A percentile compares a stretch with the other conserved stretches of the same genome.
phyloP scores from a whole-genome alignment of 2,329 filamentous ascomycete genomes.

The Cercospora sojina region DNA sequence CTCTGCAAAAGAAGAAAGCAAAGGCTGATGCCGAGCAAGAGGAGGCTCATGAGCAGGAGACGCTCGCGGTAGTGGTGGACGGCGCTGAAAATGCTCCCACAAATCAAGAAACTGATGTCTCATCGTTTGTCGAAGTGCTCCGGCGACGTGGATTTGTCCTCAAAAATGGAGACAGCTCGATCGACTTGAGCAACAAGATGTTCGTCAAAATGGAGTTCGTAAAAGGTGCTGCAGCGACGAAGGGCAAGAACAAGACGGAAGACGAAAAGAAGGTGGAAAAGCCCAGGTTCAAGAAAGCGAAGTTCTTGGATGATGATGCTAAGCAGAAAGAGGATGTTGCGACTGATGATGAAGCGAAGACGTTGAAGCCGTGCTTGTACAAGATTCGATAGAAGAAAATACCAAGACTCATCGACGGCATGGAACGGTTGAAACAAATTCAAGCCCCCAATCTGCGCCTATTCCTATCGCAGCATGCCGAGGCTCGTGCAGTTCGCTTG shows the following conservation, averaged over 20 bases:
- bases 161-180: constrained; percentile 58
- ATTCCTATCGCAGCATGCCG: background rate
- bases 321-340: constrained; percentile 58
- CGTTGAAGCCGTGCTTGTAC: constrained; percentile 94
- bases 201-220: constrained; percentile 96
- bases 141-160: constrained; percentile 80
- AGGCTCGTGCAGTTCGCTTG: background rate
- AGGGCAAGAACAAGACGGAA: constrained; percentile 65
- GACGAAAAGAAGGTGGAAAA: constrained; percentile 38
- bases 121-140: constrained; percentile 81
- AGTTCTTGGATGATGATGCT: constrained; percentile 60
- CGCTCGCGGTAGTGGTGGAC: constrained; percentile 63
- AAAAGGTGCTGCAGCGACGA: constrained; percentile 72
- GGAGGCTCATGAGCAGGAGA: constrained; percentile 59
- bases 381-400: constrained; percentile 67
- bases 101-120: constrained; percentile 77
- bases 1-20: constrained; percentile 39
- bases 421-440: background rate
- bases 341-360: constrained; percentile 63
- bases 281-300: constrained; percentile 48
- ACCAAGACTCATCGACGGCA: background rate
- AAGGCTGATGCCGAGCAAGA: constrained; percentile 54
- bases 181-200: constrained; percentile 93
- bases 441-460: background rate
- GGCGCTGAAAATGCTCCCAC: constrained; percentile 55